These are phyloP conservation scores for Magnusiomyces suaveolens DNA, from an alignment of 1,139 yeast genomes.

Conservation along the genomic window DNA sequence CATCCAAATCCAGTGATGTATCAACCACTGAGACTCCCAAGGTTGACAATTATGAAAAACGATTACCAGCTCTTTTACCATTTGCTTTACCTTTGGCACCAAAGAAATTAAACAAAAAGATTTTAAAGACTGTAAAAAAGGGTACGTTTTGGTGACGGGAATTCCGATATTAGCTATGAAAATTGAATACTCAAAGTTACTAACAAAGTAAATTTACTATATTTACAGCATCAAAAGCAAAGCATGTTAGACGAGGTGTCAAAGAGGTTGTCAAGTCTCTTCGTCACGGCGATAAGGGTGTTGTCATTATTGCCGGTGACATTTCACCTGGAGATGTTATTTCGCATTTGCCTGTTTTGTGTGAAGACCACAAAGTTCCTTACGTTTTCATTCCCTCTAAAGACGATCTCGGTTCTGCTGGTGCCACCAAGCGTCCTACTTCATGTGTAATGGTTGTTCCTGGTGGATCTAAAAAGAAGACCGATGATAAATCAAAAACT, in stretches of 20 bases:
- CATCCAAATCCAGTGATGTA: not conserved
- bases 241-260: constrained; percentile 97
- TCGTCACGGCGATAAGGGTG: constrained; percentile 95
- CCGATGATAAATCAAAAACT: constrained; percentile 52
- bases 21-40: not conserved
- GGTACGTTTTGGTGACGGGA: constrained; percentile 17
- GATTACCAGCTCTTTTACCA: constrained; percentile 82
- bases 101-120: constrained; percentile 90
- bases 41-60: constrained; percentile 62
- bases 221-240: constrained; percentile 94
- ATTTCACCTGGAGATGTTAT: constrained; percentile 96
- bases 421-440: constrained; percentile 98
- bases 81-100: constrained; percentile 95
- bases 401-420: constrained; percentile 97
- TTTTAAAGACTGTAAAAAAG: constrained; percentile 89
- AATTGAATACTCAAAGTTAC: too few species aligned
- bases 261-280: constrained; percentile 97
- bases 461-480: constrained; percentile 71
- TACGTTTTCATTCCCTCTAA: constrained; percentile 90
- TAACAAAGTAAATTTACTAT: too few species aligned
- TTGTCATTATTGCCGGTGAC: constrained; percentile 94
- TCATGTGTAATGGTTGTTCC: constrained; percentile 97
- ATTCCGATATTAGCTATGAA: too few species aligned
- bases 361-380: constrained; percentile 90
- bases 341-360: constrained; percentile 92